These are phyloP conservation scores for Skeletonema grethae DNA, from an alignment of 108 stramenopile genomes.

Conservation along the genomic window DNA sequence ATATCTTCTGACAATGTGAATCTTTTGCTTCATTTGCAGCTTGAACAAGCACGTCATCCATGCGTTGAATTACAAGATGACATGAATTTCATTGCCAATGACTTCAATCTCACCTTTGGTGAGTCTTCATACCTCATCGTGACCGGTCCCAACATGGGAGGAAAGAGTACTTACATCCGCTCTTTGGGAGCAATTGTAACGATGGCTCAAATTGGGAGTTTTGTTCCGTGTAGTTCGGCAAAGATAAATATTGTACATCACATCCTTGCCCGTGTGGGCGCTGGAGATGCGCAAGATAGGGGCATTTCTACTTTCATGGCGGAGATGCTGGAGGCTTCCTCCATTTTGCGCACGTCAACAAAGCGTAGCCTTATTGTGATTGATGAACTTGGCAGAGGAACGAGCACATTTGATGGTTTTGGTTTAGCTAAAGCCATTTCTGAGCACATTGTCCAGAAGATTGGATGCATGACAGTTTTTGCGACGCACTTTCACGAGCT, in stretches of 20 bases:
- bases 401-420: slow-evolving; percentile 96
- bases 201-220: slow-evolving; percentile 95
- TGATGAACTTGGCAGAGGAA: slow-evolving; percentile 99
- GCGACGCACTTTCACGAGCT: slow-evolving; percentile 99
- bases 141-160: slow-evolving; percentile 98
- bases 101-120: slow-evolving; percentile 76
- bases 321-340: slow-evolving; percentile 97
- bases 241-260: slow-evolving; percentile 92
- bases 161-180: slow-evolving; percentile 96
- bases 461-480: slow-evolving; percentile 92
- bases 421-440: slow-evolving; percentile 96
- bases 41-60: slow-evolving; percentile 92
- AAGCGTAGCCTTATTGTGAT: slow-evolving; percentile 94
- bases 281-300: slow-evolving; percentile 93
- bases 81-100: slow-evolving; percentile 95
- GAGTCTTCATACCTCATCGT: slow-evolving; percentile 83
- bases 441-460: slow-evolving; percentile 81
- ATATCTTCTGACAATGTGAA: neutral
- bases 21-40: slow-evolving; percentile 6
- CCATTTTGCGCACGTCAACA: slow-evolving; percentile 89
- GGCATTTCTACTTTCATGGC: slow-evolving; percentile 99
- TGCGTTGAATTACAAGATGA: slow-evolving; percentile 94
- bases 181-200: slow-evolving; percentile 90
- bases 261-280: slow-evolving; percentile 93
- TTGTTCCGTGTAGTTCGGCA: slow-evolving; percentile 83